These are phyloP conservation scores for Fomitopsis serialis DNA, from an alignment of 768 basidiomycete genomes.

Conservation along the genomic window DNA sequence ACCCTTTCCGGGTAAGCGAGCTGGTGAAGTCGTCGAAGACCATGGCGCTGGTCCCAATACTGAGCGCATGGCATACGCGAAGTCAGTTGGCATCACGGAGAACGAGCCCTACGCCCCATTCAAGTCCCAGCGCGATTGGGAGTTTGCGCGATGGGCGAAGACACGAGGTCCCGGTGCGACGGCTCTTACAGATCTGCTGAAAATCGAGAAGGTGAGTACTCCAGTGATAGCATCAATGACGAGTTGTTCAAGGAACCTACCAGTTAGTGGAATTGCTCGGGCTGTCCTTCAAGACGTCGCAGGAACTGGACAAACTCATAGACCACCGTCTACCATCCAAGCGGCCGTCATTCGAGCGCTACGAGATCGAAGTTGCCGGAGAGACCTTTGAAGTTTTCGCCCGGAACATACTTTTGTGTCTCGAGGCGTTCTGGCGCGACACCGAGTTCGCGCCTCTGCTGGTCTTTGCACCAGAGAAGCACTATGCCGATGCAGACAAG, in stretches of 20 bases:
- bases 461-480: too few relatives aligned
- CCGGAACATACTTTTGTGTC: too few relatives aligned
- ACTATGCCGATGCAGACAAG: too few relatives aligned
- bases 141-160: conserved; percentile 37
- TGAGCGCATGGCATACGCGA: background rate
- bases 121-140: conserved; percentile 31
- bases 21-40: background rate
- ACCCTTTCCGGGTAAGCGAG: background rate
- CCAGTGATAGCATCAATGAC: background rate
- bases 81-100: too few relatives aligned
- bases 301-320: conserved; percentile 26
- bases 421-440: too few relatives aligned
- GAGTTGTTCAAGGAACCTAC: too few relatives aligned
- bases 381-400: conserved; percentile 27
- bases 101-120: conserved; percentile 26
- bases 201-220: conserved; percentile 29
- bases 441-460: too few relatives aligned
- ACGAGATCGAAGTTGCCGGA: conserved; percentile 22
- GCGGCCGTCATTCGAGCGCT: conserved; percentile 18
- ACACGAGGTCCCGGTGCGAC: conserved; percentile 29
- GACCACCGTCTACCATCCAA: conserved; percentile 20
- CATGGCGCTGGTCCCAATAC: background rate
- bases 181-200: conserved; percentile 31
- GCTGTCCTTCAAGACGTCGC: conserved; percentile 26
- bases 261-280: background rate